Conservation (phyloP, 805 yeast genomes). For the Lipomyces sp. region DNA sequence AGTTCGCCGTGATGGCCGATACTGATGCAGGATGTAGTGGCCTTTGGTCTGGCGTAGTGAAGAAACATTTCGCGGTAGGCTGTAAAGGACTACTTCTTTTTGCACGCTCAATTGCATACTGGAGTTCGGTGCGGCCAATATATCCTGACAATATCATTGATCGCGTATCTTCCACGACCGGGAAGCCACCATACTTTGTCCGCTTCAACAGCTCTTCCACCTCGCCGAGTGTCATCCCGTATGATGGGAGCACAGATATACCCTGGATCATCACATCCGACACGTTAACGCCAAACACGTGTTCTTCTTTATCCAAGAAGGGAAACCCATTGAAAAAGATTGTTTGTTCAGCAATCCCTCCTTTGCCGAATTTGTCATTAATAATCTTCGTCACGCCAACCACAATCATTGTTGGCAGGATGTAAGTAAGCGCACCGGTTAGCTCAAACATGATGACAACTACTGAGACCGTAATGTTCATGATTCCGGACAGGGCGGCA, state of each 20-base stretch:
- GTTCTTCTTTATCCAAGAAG: conserved; percentile 73
- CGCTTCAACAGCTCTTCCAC: conserved; percentile 37
- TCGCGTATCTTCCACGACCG: conserved; percentile 45
- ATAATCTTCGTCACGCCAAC: conserved; percentile 85
- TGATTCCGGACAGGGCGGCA: conserved; percentile 91
- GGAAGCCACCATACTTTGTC: conserved; percentile 45
- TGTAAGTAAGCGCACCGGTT: conserved; percentile 91
- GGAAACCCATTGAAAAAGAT: conserved; percentile 88
- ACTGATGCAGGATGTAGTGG: conserved; percentile 10
- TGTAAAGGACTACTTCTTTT: neutral
- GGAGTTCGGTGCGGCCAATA: conserved; percentile 42
- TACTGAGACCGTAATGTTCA: conserved; percentile 88
- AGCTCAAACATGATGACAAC: conserved; percentile 95
- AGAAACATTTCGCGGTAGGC: conserved; percentile 22
- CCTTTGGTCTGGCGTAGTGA: conserved; percentile 34
- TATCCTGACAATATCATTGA: conserved; percentile 45
- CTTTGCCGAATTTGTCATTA: conserved; percentile 75
- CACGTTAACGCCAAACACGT: conserved; percentile 56
- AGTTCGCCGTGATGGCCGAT: neutral
- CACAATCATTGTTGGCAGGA: conserved; percentile 94
- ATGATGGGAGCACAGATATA: conserved; percentile 30
- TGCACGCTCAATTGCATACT: conserved; percentile 34
- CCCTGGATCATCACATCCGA: conserved; percentile 66
- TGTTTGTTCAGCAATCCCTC: conserved; percentile 96
- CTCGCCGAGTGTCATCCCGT: conserved; percentile 38